phyloP scores from a whole-genome alignment of 2,329 filamentous ascomycete genomes.

The Ophiognomonia clavigignenti-juglandacearum region DNA sequence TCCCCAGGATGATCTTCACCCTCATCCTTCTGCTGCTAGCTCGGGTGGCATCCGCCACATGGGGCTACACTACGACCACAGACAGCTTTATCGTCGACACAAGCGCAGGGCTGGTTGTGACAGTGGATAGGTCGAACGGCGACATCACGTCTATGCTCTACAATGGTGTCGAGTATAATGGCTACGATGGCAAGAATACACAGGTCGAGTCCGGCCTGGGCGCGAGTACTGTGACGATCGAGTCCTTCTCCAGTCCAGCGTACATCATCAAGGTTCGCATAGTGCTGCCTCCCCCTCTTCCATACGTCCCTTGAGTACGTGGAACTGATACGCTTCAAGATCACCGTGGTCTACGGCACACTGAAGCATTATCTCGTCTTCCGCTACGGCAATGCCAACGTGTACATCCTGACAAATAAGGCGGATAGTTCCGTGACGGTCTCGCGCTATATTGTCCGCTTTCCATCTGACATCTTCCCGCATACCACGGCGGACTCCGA shows the following conservation, averaged over 20 bases:
- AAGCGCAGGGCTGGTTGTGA: slow-evolving; percentile 27
- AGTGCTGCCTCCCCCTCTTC: neutral
- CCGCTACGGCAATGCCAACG: slow-evolving; percentile 31
- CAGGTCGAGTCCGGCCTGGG: slow-evolving; percentile 29
- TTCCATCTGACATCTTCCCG: slow-evolving; percentile 25
- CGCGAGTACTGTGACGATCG: slow-evolving; percentile 26
- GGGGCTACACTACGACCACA: slow-evolving; percentile 33
- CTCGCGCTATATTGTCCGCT: slow-evolving; percentile 32
- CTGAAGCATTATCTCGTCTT: slow-evolving; percentile 31
- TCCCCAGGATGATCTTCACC: slow-evolving; percentile 15
- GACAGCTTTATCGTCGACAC: slow-evolving; percentile 33
- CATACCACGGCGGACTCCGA: slow-evolving; percentile 21
- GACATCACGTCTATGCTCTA: slow-evolving; percentile 30
- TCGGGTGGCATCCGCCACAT: slow-evolving; percentile 29
- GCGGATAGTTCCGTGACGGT: slow-evolving; percentile 32
- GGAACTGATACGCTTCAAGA: too few species aligned
- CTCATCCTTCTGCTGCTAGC: slow-evolving; percentile 21
- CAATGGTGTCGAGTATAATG: slow-evolving; percentile 27
- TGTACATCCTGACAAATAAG: slow-evolving; percentile 32
- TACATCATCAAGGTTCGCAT: slow-evolving; percentile 25
- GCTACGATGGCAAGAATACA: slow-evolving; percentile 25
- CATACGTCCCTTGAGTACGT: too few species aligned
- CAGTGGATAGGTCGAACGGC: slow-evolving; percentile 29
- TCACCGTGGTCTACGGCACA: slow-evolving; percentile 29
- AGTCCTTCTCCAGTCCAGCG: slow-evolving; percentile 11